Evolutionary conservation across 495 filamentous ascomycete species (phyloP).

Genomic region (Penicillium egyptiacum): DNA sequence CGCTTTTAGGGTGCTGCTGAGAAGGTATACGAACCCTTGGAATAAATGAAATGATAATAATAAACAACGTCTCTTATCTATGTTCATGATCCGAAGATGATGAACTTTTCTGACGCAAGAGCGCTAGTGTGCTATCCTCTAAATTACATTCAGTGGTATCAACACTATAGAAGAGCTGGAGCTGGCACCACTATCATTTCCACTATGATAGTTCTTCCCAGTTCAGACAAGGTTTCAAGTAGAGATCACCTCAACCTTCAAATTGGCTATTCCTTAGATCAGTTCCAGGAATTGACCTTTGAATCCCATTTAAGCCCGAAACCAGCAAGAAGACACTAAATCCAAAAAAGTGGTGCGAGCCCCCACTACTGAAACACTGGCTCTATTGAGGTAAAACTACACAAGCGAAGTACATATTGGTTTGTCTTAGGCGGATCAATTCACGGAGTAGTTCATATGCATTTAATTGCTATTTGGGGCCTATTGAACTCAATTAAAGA

Average conservation of each 20-base stretch:
- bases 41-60: too few relatives aligned
- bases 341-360: background rate
- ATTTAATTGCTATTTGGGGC: background rate
- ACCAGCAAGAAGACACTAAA: background rate
- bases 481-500: slow-evolving; percentile 7
- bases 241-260: background rate
- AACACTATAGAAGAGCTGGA: background rate
- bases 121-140: too few relatives aligned
- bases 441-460: too few relatives aligned
- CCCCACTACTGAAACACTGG: slow-evolving; percentile 21
- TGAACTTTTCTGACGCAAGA: too few relatives aligned
- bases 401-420: background rate
- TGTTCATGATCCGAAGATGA: background rate
- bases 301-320: background rate
- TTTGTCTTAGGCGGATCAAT: too few relatives aligned
- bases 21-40: too few relatives aligned
- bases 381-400: slow-evolving; percentile 9
- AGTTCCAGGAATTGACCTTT: background rate
- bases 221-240: background rate
- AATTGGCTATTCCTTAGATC: background rate
- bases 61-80: background rate
- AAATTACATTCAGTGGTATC: background rate
- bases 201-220: background rate
- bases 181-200: background rate
- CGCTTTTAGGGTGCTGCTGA: background rate